Evolutionary conservation across 78 protist species (phyloP).

Genomic region (Emiliania huxleyi): DNA sequence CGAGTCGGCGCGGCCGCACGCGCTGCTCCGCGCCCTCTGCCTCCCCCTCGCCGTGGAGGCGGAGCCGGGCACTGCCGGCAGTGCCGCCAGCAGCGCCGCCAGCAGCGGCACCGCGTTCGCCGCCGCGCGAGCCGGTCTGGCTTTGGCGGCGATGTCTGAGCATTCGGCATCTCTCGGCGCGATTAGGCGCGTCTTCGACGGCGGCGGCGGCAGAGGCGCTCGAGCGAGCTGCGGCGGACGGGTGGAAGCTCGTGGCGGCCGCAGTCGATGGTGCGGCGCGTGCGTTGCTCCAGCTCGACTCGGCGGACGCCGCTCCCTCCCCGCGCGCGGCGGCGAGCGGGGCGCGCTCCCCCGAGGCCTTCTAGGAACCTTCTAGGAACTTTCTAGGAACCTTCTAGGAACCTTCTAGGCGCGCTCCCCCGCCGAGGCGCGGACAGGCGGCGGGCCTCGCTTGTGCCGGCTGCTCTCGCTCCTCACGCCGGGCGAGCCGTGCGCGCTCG

Average conservation of each 20-base stretch:
- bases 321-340: too few species aligned
- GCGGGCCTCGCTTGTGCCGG: neutral
- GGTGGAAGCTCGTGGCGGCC: neutral
- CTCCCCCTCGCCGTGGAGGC: too few species aligned
- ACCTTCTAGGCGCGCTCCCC: neutral
- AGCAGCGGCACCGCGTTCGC: too few species aligned
- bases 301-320: neutral
- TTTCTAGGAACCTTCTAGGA: neutral
- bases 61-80: too few species aligned
- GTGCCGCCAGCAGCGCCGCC: too few species aligned
- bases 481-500: neutral
- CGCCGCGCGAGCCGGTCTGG: too few species aligned
- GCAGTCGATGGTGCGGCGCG: neutral
- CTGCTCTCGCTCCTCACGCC: neutral
- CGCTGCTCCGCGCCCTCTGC: neutral
- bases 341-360: too few species aligned
- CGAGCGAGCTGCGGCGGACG: neutral
- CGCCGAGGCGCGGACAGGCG: neutral
- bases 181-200: neutral
- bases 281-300: neutral
- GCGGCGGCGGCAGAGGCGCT: neutral
- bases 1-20: neutral
- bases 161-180: too few species aligned
- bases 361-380: too few species aligned
- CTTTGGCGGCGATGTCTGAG: too few species aligned